Conservation (phyloP, 1,139 yeast species). For the Debaryomyces fabryi region DNA sequence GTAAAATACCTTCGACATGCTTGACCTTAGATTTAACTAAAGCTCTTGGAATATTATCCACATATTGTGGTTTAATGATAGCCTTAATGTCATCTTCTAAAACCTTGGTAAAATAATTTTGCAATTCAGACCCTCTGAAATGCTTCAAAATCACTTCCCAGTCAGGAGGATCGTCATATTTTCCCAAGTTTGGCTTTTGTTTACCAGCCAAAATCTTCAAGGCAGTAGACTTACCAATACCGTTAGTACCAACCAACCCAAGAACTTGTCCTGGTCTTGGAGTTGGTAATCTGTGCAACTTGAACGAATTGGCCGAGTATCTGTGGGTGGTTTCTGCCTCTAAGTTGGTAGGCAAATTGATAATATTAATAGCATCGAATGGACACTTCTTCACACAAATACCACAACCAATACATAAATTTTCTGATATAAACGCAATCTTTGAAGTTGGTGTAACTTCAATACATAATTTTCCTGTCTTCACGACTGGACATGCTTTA, state of each 20-base stretch:
- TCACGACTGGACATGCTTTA: constrained; percentile 95
- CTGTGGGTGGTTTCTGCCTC: constrained; percentile 93
- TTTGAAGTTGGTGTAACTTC: constrained; percentile 91
- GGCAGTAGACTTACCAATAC: constrained; percentile 99
- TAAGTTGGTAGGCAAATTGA: constrained; percentile 93
- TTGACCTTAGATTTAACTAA: constrained; percentile 83
- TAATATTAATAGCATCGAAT: constrained; percentile 92
- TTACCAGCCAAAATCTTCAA: constrained; percentile 97
- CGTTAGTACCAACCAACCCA: constrained; percentile 97
- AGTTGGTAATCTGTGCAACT: constrained; percentile 93
- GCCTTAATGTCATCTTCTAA: constrained; percentile 93
- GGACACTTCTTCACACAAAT: constrained; percentile 98
- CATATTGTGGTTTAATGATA: constrained; percentile 96
- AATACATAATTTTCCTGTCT: constrained; percentile 96
- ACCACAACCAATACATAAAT: constrained; percentile 98
- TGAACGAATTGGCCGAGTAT: constrained; percentile 96
- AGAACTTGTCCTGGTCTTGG: constrained; percentile 99
- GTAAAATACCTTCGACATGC: constrained; percentile 82
- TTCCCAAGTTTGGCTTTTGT: constrained; percentile 94
- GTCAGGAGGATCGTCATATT: constrained; percentile 93
- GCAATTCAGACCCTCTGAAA: constrained; percentile 96
- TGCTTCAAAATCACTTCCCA: constrained; percentile 92
- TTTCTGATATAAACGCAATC: constrained; percentile 95
- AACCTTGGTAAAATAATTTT: constrained; percentile 91
- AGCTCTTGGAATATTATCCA: constrained; percentile 95